A percentile compares a stretch with the other conserved stretches of the same genome.
phyloP scores from a whole-genome alignment of 1,284 basidiomycete species.

The Coriolopsis trogii region DNA sequence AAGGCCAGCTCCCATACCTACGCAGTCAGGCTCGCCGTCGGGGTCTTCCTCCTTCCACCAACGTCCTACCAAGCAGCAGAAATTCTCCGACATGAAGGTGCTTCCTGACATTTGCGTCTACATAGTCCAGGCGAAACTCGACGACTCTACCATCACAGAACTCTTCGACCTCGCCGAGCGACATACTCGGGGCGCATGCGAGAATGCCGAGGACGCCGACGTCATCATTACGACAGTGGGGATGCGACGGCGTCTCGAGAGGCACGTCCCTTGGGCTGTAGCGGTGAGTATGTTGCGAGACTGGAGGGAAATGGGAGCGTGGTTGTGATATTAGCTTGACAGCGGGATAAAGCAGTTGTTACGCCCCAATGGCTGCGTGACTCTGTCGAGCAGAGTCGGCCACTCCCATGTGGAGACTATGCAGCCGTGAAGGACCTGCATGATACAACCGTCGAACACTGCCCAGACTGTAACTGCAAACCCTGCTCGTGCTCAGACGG shows the following conservation, averaged over 20 bases:
- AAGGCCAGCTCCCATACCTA: constrained; percentile 22
- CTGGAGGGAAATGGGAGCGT: background rate
- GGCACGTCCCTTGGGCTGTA: constrained; percentile 64
- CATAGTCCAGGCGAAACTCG: constrained; percentile 65
- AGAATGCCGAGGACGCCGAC: constrained; percentile 53
- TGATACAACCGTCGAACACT: constrained; percentile 46
- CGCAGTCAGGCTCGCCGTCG: constrained; percentile 18
- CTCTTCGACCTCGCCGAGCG: constrained; percentile 52
- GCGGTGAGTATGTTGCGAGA: constrained; percentile 56
- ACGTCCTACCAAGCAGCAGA: constrained; percentile 19
- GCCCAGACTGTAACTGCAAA: constrained; percentile 40
- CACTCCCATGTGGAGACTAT: constrained; percentile 55
- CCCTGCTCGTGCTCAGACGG: constrained; percentile 31
- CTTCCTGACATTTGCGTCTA: constrained; percentile 43
- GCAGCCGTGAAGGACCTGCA: constrained; percentile 53
- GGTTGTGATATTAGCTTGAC: background rate
- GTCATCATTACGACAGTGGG: constrained; percentile 65
- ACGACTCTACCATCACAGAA: constrained; percentile 42
- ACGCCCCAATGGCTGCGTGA: constrained; percentile 69
- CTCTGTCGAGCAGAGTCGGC: constrained; percentile 47
- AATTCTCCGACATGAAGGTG: background rate
- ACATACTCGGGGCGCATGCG: constrained; percentile 41
- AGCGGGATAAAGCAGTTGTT: constrained; percentile 69
- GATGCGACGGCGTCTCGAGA: constrained; percentile 68
- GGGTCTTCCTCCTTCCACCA: constrained; percentile 13